A percentile compares a stretch with the other conserved stretches of the same genome.
phyloP scores from a whole-genome alignment of 2,329 filamentous ascomycete genomes.

The Rutstroemia sp. region DNA sequence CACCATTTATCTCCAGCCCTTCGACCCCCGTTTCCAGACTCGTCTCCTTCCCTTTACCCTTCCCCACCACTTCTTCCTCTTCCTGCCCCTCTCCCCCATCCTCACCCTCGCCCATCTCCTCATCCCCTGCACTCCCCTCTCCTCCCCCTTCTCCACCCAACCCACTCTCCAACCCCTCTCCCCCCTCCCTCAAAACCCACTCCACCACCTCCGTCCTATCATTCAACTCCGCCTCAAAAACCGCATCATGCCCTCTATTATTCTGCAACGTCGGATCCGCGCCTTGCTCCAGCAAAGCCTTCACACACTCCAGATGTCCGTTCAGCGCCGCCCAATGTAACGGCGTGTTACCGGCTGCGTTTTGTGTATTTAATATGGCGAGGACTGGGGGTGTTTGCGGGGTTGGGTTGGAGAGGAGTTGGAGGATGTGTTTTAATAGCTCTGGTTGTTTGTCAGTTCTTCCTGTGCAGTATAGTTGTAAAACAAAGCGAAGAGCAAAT shows the following conservation, averaged over 20 bases:
- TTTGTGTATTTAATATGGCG: constrained; percentile 60
- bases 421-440: constrained; percentile 35
- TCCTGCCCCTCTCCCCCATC: background rate
- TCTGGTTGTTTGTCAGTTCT: background rate
- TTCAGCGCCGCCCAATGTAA: constrained; percentile 93
- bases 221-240: constrained; percentile 66
- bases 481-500: background rate
- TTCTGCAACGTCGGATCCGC: constrained; percentile 76
- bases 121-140: constrained; percentile 14
- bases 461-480: background rate
- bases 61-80: background rate
- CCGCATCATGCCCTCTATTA: constrained; percentile 71
- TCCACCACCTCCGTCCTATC: constrained; percentile 59
- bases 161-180: constrained; percentile 31
- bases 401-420: constrained; percentile 28
- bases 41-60: background rate
- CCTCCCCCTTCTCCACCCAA: background rate
- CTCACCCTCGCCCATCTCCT: constrained; percentile 2
- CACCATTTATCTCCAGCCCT: background rate
- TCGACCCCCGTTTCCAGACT: no score
- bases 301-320: constrained; percentile 74
- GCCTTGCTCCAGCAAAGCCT: constrained; percentile 66
- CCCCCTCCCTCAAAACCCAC: constrained; percentile 36
- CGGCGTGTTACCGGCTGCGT: constrained; percentile 80
- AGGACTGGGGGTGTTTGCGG: constrained; percentile 26